Evolutionary conservation across 2,329 filamentous ascomycete species (phyloP), one percentile per base, ranked within the genome.

Genomic region (Cladosporium colombiae): DNA sequence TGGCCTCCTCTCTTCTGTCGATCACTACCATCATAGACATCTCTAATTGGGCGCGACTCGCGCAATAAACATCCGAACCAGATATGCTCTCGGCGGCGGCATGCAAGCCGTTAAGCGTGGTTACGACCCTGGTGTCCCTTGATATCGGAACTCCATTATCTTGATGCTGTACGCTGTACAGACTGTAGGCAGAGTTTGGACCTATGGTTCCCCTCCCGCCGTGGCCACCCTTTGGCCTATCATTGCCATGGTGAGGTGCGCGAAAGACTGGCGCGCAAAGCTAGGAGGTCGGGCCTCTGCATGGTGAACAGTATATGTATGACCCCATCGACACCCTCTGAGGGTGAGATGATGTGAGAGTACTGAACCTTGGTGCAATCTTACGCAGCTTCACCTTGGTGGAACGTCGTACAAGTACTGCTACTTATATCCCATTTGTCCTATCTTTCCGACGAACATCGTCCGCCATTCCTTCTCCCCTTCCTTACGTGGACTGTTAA

Each of bases 301-400:
- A 60, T 18, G 37, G 46, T 21, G 60, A 53, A 14, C 13, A 25
- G 46, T 62, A 62, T 62, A 53, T 62, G 31, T 55, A 50, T 55
- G 21, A 35, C 31, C 3, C 18, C 52, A 11, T 13, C 21, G 11
- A 23, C 31, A 8, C 49, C 21, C 21, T 11, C 13, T 23, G 14
- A 44, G 14, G 25, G 49, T 6, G 35, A 2, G 60, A 49, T 55
- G 49, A 62, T 49, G 60, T 62, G 60, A 62, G 60, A 40, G 49
- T 53, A 62, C 55, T 33, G 37, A 33, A n/a, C 21, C n/a, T 57
- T 40, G n/a, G 5, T 23, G 33, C 31, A 23, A 7, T 57, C 29
- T 23, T 14, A 27, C 55, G 55, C 23, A 21, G 25, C 25, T 13
- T 1, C 33, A n/a, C 52, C 33, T 27, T 55, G 29, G 52, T 55